Conservation (phyloP, 768 basidiomycete genomes). For the Leucocoprinus leucothites region DNA sequence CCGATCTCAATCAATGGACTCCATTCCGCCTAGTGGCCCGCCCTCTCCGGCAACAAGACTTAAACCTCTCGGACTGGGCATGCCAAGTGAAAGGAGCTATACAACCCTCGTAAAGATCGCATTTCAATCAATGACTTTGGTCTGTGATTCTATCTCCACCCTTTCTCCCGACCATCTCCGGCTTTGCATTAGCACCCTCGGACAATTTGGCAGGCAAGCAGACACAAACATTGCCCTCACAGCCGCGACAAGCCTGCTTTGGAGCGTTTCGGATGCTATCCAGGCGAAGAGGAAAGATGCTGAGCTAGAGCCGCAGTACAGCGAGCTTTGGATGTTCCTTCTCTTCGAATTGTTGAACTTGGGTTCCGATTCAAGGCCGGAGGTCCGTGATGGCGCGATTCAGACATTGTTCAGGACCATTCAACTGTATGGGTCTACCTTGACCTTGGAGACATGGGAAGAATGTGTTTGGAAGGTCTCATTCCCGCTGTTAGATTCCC, state of each 20-base stretch:
- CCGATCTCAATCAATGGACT: conserved; percentile 37
- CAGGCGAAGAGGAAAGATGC: conserved; percentile 73
- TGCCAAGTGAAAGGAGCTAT: conserved; percentile 66
- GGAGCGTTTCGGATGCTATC: conserved; percentile 95
- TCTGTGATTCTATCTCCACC: conserved; percentile 87
- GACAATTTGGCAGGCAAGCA: conserved; percentile 86
- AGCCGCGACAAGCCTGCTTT: conserved; percentile 87
- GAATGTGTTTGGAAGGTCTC: conserved; percentile 90
- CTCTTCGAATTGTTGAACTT: conserved; percentile 80
- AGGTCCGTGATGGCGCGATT: conserved; percentile 91
- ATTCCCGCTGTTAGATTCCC: conserved; percentile 78
- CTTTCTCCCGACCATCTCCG: conserved; percentile 80
- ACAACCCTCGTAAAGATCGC: conserved; percentile 83
- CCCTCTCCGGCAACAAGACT: conserved; percentile 33
- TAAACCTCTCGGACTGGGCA: conserved; percentile 50
- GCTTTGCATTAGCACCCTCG: conserved; percentile 86
- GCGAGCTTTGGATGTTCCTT: conserved; percentile 91
- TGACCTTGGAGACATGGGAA: conserved; percentile 83
- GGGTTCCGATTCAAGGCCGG: conserved; percentile 77
- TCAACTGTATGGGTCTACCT: conserved; percentile 87
- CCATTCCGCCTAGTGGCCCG: conserved; percentile 34
- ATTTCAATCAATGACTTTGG: conserved; percentile 89
- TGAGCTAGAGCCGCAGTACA: conserved; percentile 69
- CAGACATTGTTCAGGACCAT: conserved; percentile 93
- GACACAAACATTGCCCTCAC: conserved; percentile 97